A percentile compares a stretch with the other conserved stretches of the same genome.
Conservation (phyloP, 352 stramenopile genomes). For the Phytophthora pistaciae region DNA sequence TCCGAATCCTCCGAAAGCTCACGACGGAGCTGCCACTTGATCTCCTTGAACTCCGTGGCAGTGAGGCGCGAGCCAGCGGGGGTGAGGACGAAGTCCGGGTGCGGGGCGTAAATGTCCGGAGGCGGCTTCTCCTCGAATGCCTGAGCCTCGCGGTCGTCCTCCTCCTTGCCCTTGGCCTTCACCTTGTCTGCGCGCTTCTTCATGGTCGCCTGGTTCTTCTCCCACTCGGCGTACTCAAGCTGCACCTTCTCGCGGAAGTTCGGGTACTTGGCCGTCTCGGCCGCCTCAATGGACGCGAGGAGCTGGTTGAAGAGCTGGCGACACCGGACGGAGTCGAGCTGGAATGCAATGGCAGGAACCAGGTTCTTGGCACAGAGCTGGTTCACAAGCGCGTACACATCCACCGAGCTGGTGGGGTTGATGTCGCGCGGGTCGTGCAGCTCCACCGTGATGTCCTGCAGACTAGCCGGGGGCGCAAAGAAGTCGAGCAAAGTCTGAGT, state of each 20-base stretch:
- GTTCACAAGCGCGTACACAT: conserved; percentile 78
- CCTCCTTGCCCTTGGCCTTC: conserved; percentile 93
- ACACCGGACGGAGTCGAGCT: conserved; percentile 90
- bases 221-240: conserved; percentile 91
- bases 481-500: conserved; percentile 87
- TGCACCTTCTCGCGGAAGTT: conserved; percentile 95
- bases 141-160: conserved; percentile 82
- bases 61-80: conserved; percentile 94
- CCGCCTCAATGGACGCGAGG: conserved; percentile 73
- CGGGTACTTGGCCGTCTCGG: conserved; percentile 79
- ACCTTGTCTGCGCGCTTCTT: conserved; percentile 96
- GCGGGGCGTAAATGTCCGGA: conserved; percentile 96
- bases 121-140: conserved; percentile 85
- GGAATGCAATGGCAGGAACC: conserved; percentile 89
- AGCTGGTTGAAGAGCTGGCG: conserved; percentile 89
- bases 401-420: conserved; percentile 65
- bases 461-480: conserved; percentile 75
- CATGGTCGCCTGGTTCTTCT: conserved; percentile 88
- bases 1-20: conserved; percentile 86
- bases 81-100: conserved; percentile 98
- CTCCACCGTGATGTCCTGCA: conserved; percentile 69
- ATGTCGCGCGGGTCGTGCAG: conserved; percentile 56
- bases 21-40: conserved; percentile 87
- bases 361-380: conserved; percentile 68
- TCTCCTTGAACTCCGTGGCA: conserved; percentile 93